Evolutionary conservation across 2,329 filamentous ascomycete species (phyloP).

Genomic region (Bipolaris sorokiniana): DNA sequence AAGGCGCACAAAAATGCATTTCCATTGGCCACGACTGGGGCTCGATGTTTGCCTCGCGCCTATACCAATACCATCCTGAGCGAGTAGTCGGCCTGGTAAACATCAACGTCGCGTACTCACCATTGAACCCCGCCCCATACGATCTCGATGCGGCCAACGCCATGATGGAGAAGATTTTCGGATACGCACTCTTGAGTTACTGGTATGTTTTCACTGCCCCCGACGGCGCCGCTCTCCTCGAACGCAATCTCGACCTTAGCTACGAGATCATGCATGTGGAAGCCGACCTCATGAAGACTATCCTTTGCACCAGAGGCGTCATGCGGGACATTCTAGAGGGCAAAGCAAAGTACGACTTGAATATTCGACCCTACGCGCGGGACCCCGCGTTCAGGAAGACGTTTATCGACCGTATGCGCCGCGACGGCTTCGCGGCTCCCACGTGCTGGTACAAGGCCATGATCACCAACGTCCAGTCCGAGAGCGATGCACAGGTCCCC

Average conservation of each 20-base stretch:
- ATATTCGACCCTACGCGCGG: constrained; percentile 44
- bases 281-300: constrained; percentile 41
- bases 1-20: constrained; percentile 39
- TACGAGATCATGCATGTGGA: constrained; percentile 47
- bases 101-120: constrained; percentile 53
- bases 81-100: constrained; percentile 53
- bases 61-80: constrained; percentile 52
- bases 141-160: constrained; percentile 48
- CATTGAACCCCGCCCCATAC: constrained; percentile 40
- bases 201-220: constrained; percentile 55
- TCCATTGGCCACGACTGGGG: constrained; percentile 61
- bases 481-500: constrained; percentile 35
- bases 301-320: constrained; percentile 48
- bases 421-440: constrained; percentile 45
- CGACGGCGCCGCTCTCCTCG: constrained; percentile 50
- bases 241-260: constrained; percentile 48
- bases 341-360: background rate
- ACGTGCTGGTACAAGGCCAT: constrained; percentile 49
- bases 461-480: constrained; percentile 31
- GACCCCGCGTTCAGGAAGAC: constrained; percentile 38
- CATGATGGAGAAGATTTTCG: constrained; percentile 42
- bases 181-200: constrained; percentile 51
- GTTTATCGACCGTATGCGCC: constrained; percentile 45
- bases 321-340: constrained; percentile 39
- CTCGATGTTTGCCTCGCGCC: constrained; percentile 47